Evolutionary conservation across 75 land plant genomes (phyloP), one percentile per base, ranked within the genome.

Genomic region (Pinus taeda): DNA sequence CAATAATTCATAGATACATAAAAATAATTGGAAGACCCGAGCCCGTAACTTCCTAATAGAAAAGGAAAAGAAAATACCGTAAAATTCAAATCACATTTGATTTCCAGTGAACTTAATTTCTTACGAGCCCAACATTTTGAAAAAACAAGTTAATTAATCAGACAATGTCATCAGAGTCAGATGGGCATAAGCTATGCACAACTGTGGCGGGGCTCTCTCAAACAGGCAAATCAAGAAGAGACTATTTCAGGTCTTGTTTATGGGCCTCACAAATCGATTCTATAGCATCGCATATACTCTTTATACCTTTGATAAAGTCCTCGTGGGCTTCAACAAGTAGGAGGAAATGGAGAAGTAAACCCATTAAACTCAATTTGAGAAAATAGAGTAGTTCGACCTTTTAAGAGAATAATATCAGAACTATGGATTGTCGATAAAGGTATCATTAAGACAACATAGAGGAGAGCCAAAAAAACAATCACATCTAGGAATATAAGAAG

Each of bases 141-240:
- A 73, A 8, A 11, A 9, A 30, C 33, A 62, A 62, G 18, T n/a
- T n/a, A 21, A 17, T 62, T n/a, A 49, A 15, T 74, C 24, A 49
- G n/a, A 9, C 20, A 39, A 14, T 24, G 15, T 73, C 33, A 6
- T 73, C 74, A 4, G 57, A 45, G 21, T 73, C 57, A 11, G 57
- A 55, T 45, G 57, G 33, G 22, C 29, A 22, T 29, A 73, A 53
- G 42, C 21, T 55, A 6, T 53, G 55, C 73, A 85, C 36, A 26
- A 82, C 72, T 26, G 77, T 71, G 3, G 37, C 65, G 13, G 87
- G 79, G 18, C 76, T 76, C 15, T 45, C 79, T 84, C 87, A 85
- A 49, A 82, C 53, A 14, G 84, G 87, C 56, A 85, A 84, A 67
- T 85, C 82, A 12, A 82, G 13, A 4, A 73, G 11, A 2, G 71